Evolutionary conservation across 139 green algal genomes (phyloP).

Genomic region (Chlamydomonas incerta): DNA sequence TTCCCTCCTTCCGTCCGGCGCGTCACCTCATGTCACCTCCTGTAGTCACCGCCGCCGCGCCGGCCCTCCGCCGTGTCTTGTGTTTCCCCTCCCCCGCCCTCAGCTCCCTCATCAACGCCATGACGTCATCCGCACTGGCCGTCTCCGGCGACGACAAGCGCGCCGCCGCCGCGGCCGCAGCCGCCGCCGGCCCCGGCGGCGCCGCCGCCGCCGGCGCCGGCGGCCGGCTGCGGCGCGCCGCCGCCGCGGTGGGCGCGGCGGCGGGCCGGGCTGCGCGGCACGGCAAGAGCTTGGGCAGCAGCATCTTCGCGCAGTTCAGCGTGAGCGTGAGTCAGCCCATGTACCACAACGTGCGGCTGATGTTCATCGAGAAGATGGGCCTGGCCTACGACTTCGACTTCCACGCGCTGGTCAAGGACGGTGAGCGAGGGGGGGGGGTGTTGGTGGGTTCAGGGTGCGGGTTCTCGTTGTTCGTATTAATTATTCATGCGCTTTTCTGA

Average conservation of each 20-base stretch:
- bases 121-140: not conserved
- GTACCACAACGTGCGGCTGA: conserved; percentile 44
- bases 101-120: conserved; percentile 16
- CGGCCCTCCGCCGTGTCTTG: too few species aligned
- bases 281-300: too few species aligned
- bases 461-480: too few species aligned
- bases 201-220: too few species aligned
- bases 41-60: too few species aligned
- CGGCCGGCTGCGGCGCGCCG: not conserved
- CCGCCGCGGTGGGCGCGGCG: too few species aligned
- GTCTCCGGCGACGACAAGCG: not conserved
- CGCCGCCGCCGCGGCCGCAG: not conserved
- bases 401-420: conserved; percentile 27
- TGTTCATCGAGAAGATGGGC: conserved; percentile 45
- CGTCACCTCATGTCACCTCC: too few species aligned
- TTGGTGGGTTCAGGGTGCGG: not conserved
- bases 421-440: not conserved
- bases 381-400: conserved; percentile 43
- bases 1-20: too few species aligned
- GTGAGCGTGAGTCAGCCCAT: conserved; percentile 27
- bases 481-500: too few species aligned
- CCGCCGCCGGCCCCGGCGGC: too few species aligned
- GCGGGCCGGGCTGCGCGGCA: too few species aligned
- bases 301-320: conserved; percentile 9
- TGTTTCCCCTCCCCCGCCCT: not conserved